Conservation (phyloP, 2,329 filamentous ascomycete genomes). For the Epichloe sibirici region DNA sequence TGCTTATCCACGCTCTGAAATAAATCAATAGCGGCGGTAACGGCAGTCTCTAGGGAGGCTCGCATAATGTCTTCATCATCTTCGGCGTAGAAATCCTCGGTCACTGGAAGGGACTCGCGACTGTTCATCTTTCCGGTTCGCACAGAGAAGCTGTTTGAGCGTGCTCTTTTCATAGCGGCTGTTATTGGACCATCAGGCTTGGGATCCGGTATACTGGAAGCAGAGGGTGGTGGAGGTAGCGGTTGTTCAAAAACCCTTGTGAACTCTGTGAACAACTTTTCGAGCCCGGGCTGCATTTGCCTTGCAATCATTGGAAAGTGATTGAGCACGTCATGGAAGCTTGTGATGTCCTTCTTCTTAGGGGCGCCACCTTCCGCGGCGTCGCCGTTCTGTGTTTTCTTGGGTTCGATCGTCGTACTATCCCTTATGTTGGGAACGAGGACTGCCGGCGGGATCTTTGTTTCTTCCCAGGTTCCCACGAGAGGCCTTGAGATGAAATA, state of each 20-base stretch:
- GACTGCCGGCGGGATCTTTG: constrained; percentile 56
- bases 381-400: constrained; percentile 24
- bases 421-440: constrained; percentile 34
- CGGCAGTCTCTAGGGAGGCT: constrained; percentile 76
- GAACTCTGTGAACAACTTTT: constrained; percentile 84
- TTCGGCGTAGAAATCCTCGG: constrained; percentile 61
- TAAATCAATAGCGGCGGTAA: constrained; percentile 86
- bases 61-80: constrained; percentile 90
- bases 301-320: constrained; percentile 91
- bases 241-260: constrained; percentile 74
- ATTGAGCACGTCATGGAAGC: constrained; percentile 78
- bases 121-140: constrained; percentile 20
- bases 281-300: constrained; percentile 88
- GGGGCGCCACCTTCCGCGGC: constrained; percentile 30
- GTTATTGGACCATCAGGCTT: constrained; percentile 43
- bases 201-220: constrained; percentile 46
- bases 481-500: constrained; percentile 91
- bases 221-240: constrained; percentile 60
- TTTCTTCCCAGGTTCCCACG: constrained; percentile 69
- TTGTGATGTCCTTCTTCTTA: constrained; percentile 80
- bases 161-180: constrained; percentile 40
- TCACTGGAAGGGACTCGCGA: constrained; percentile 31
- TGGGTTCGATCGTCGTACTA: constrained; percentile 25
- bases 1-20: constrained; percentile 95
- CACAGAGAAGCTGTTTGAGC: constrained; percentile 35